These are phyloP conservation scores for Fusarium abutilonis DNA, from an alignment of 2,329 filamentous ascomycete genomes.

Conservation along the genomic window DNA sequence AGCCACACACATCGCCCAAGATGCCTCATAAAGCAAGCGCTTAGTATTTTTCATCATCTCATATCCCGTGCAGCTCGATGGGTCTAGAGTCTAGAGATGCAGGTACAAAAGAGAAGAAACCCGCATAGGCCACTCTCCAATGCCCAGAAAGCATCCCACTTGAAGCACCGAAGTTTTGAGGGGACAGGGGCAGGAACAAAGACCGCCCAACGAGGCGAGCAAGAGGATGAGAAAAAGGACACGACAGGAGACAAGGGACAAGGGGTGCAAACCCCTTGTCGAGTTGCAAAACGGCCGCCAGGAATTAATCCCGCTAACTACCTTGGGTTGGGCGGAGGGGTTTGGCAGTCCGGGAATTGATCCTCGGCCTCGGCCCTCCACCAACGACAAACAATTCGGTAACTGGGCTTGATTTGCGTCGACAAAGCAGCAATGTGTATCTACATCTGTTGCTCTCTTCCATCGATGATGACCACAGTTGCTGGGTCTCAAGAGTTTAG, in stretches of 20 bases:
- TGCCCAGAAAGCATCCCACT: slow-evolving; percentile 15
- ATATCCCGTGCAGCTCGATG: slow-evolving; percentile 12
- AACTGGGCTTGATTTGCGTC: background rate
- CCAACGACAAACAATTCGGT: slow-evolving; percentile 1
- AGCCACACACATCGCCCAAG: background rate
- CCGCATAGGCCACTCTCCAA: slow-evolving; percentile 10
- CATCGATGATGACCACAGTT: slow-evolving; percentile 17
- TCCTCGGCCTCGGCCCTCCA: background rate
- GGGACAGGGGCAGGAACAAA: slow-evolving; percentile 18
- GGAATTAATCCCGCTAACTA: slow-evolving; percentile 25
- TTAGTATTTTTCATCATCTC: background rate
- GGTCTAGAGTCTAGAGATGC: slow-evolving; percentile 19
- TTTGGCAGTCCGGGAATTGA: slow-evolving; percentile 27
- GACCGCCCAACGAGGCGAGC: slow-evolving; percentile 27
- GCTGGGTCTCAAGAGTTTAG: slow-evolving; percentile 18
- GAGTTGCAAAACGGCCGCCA: slow-evolving; percentile 36
- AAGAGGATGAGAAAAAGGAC: slow-evolving; percentile 13
- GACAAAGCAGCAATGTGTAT: background rate
- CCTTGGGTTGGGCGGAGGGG: slow-evolving; percentile 8
- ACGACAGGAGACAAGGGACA: slow-evolving; percentile 19
- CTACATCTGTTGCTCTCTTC: background rate
- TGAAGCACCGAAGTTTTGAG: slow-evolving; percentile 4
- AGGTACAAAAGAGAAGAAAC: slow-evolving; percentile 32
- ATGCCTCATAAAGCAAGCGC: slow-evolving; percentile 13
- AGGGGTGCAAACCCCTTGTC: slow-evolving; percentile 19